These are phyloP conservation scores for Fusarium sp. DNA, from an alignment of 2,329 filamentous ascomycete species.

Conservation along the genomic window DNA sequence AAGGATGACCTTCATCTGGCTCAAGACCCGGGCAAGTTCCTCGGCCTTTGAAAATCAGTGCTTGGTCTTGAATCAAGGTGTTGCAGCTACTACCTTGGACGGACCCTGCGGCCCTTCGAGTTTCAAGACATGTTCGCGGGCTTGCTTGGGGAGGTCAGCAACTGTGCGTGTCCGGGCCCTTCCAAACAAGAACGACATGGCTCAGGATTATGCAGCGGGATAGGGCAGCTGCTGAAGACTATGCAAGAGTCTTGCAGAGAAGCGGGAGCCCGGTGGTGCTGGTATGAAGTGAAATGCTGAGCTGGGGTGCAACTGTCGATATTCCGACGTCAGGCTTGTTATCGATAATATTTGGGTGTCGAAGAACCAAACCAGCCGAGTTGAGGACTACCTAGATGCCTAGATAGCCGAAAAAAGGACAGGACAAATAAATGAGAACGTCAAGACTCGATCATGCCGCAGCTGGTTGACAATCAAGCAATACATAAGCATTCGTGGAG, in stretches of 20 bases:
- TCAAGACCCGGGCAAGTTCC: conserved; percentile 84
- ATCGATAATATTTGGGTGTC: conserved; percentile 32
- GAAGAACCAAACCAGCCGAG: neutral
- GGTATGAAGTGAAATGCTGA: conserved; percentile 5
- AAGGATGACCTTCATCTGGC: conserved; percentile 90
- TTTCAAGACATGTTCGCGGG: conserved; percentile 62
- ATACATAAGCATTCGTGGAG: conserved; percentile 10
- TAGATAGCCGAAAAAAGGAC: neutral
- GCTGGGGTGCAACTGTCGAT: conserved; percentile 4
- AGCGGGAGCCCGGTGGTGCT: conserved; percentile 6
- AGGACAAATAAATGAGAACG: neutral
- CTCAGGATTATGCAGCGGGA: conserved; percentile 4
- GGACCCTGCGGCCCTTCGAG: conserved; percentile 59
- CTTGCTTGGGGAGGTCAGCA: conserved; percentile 64
- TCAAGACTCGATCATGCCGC: conserved; percentile 6
- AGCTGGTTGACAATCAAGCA: conserved; percentile 21
- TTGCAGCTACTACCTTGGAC: conserved; percentile 54
- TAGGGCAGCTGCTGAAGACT: neutral
- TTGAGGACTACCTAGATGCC: neutral
- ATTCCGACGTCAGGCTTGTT: conserved; percentile 30
- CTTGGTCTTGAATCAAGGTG: neutral
- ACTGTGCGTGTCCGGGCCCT: conserved; percentile 61
- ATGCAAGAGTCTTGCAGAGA: neutral
- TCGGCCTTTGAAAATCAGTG: conserved; percentile 68
- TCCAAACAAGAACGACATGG: conserved; percentile 66